Percentiles rank a stretch among this genome's conserved stretches.
Evolutionary conservation across 2,329 filamentous ascomycete species (phyloP).

Genomic region (Lasiodiplodia sp.): DNA sequence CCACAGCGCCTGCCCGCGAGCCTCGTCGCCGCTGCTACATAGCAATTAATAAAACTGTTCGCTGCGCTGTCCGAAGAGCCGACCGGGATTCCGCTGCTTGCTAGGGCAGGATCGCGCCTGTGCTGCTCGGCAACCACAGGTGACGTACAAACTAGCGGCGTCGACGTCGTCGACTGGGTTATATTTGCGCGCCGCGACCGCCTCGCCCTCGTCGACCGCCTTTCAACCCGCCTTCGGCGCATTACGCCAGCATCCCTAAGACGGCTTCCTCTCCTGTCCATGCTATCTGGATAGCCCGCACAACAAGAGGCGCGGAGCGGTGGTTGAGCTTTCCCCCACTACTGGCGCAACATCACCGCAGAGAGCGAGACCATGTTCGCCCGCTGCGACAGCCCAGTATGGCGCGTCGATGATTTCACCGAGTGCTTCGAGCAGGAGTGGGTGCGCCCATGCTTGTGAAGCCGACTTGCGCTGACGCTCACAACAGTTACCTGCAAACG

Average conservation of each 20-base stretch:
- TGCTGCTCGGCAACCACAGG: constrained; percentile 20
- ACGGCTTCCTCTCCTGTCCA: constrained; percentile 15
- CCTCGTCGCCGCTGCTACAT: neutral
- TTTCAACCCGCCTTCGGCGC: constrained; percentile 24
- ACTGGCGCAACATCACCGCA: constrained; percentile 34
- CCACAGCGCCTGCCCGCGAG: neutral
- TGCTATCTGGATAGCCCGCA: constrained; percentile 6
- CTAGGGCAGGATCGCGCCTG: constrained; percentile 20
- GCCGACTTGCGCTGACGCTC: constrained; percentile 23
- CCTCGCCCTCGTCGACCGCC: constrained; percentile 14
- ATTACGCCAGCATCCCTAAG: neutral
- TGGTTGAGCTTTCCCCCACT: constrained; percentile 21
- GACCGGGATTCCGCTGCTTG: constrained; percentile 18
- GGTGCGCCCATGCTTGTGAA: constrained; percentile 27
- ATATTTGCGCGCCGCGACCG: constrained; percentile 20
- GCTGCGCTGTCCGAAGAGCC: constrained; percentile 4
- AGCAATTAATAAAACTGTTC: constrained; percentile 5
- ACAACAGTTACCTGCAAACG: constrained; percentile 75
- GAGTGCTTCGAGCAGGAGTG: constrained; percentile 72
- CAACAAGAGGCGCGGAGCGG: constrained; percentile 14
- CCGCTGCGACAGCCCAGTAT: constrained; percentile 64
- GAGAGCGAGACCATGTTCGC: constrained; percentile 57
- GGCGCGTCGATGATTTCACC: constrained; percentile 68
- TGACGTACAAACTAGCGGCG: constrained; percentile 16
- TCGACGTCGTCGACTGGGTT: constrained; percentile 18